Percentiles rank a stretch among this genome's conserved stretches.
phyloP scores from a whole-genome alignment of 1,139 yeast genomes.

The Blastobotrys malaysiensis region DNA sequence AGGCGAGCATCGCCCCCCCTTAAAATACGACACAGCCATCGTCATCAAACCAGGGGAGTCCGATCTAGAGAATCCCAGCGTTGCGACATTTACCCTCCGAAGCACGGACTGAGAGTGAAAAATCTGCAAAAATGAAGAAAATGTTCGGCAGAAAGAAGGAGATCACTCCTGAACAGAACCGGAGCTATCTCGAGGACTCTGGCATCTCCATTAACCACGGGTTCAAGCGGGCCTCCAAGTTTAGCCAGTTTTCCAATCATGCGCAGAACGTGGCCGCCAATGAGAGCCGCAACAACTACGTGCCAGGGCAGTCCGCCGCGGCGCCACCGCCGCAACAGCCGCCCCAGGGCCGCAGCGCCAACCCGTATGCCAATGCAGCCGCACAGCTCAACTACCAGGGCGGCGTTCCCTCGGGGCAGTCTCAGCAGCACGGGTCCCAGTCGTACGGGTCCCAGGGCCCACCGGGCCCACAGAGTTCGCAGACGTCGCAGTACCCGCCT shows the following conservation, averaged over 20 bases:
- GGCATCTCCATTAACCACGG: conserved; percentile 26
- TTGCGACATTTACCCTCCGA: background rate
- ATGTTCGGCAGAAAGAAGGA: conserved; percentile 34
- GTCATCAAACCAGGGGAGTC: background rate
- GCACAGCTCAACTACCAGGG: conserved; percentile 13
- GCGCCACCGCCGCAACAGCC: conserved; percentile 43
- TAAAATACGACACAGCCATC: background rate
- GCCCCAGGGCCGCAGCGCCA: conserved; percentile 34
- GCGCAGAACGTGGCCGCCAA: conserved; percentile 26
- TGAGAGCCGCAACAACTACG: conserved; percentile 9
- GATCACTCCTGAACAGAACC: conserved; percentile 32
- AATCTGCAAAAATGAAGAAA: conserved; percentile 29
- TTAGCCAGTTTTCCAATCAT: conserved; percentile 31
- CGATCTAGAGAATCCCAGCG: background rate
- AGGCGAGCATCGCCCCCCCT: background rate
- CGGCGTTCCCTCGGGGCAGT: conserved; percentile 5
- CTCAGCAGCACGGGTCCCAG: no score
- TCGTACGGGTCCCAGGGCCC: background rate
- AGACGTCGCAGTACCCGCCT: no score
- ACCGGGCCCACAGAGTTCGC: no score
- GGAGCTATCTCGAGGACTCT: conserved; percentile 26
- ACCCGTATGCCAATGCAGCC: conserved; percentile 38
- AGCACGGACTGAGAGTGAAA: background rate
- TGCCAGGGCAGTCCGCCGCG: conserved; percentile 12
- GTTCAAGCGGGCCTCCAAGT: conserved; percentile 31